A percentile compares a stretch with the other conserved stretches of the same genome.
Conservation (phyloP, 2,329 filamentous ascomycete genomes). For the Ustilaginoidea virens region DNA sequence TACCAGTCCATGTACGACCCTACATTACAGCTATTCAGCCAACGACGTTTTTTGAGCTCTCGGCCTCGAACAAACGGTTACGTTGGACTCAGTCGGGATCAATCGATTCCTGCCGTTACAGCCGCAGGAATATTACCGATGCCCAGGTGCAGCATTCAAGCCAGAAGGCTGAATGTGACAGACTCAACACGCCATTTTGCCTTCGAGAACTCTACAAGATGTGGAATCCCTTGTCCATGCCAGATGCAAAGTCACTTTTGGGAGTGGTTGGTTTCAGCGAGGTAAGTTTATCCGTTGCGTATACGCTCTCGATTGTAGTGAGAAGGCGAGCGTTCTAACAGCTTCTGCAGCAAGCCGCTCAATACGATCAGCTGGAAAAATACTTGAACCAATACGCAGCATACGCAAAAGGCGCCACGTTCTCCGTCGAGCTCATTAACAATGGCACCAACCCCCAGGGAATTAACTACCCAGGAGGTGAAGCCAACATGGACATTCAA, state of each 20-base stretch:
- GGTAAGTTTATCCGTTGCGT: constrained; percentile 10
- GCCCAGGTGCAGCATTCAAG: background rate
- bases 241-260: constrained; percentile 44
- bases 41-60: constrained; percentile 20
- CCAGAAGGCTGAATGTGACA: constrained; percentile 17
- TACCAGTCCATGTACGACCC: constrained; percentile 17
- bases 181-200: constrained; percentile 26
- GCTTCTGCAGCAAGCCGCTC: constrained; percentile 29
- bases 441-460: constrained; percentile 36
- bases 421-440: constrained; percentile 41
- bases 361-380: constrained; percentile 35
- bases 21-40: constrained; percentile 32
- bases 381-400: constrained; percentile 41
- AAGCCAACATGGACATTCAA: constrained; percentile 24
- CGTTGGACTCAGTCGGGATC: background rate
- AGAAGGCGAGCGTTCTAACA: background rate
- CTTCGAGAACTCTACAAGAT: constrained; percentile 29
- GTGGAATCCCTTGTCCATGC: constrained; percentile 31
- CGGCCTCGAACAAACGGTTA: background rate
- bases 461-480: constrained; percentile 12
- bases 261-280: constrained; percentile 38
- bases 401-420: constrained; percentile 33
- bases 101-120: background rate
- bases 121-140: background rate
- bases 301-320: background rate